Evolutionary conservation across 2,329 filamentous ascomycete species (phyloP).

Genomic region (Penicillium sp.): DNA sequence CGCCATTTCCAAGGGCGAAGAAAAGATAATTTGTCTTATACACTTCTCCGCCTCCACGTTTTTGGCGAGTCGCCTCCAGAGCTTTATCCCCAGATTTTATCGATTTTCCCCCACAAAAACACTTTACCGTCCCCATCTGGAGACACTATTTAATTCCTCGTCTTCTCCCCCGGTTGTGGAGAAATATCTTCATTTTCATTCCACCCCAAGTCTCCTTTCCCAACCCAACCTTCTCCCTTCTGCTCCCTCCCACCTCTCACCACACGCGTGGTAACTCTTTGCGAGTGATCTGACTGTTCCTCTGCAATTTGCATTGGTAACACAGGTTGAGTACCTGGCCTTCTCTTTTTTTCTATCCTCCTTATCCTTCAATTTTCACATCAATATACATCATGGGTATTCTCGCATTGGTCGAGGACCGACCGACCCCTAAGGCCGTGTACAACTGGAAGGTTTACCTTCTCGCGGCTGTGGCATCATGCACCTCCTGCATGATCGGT

Average conservation of each 20-base stretch:
- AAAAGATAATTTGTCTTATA: neutral
- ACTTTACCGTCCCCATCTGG: neutral
- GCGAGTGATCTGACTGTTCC: constrained; percentile 10
- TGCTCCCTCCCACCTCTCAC: neutral
- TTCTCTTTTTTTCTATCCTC: neutral
- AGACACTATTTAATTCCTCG: constrained; percentile 1
- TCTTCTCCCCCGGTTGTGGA: neutral
- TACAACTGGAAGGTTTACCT: constrained; percentile 63
- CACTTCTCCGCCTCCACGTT: constrained; percentile 2
- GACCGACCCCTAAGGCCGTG: constrained; percentile 57
- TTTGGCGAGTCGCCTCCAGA: neutral
- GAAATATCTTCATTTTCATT: constrained; percentile 3
- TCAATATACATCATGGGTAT: constrained; percentile 34
- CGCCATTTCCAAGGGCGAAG: neutral
- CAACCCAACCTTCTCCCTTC: neutral
- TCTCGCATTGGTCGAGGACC: constrained; percentile 43
- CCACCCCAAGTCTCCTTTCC: neutral
- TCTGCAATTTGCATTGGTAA: constrained; percentile 6
- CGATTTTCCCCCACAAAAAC: constrained; percentile 6
- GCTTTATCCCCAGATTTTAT: constrained; percentile 17
- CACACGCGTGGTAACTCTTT: constrained; percentile 3
- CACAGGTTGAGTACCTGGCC: neutral
- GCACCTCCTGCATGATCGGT: constrained; percentile 60
- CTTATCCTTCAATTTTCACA: neutral
- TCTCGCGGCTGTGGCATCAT: constrained; percentile 55